Evolutionary conservation across 2,329 filamentous ascomycete genomes (phyloP).

Genomic region (Trichophyton simii): DNA sequence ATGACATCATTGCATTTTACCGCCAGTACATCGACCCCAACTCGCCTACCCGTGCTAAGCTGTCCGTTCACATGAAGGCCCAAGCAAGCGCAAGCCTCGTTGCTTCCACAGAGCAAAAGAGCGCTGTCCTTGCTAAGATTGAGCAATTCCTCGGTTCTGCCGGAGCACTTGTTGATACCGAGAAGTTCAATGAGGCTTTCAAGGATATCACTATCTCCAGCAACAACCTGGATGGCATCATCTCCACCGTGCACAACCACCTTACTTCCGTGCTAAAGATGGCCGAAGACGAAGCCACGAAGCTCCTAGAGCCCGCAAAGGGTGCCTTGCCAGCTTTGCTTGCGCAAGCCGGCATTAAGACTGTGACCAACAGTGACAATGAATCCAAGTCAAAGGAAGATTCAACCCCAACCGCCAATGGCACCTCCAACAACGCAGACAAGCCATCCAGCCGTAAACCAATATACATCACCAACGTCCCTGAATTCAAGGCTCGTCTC

Average conservation of each 20-base stretch:
- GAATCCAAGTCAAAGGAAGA: constrained; percentile 17
- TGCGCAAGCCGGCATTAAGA: constrained; percentile 34
- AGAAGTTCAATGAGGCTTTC: constrained; percentile 34
- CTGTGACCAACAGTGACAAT: constrained; percentile 28
- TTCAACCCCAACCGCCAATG: constrained; percentile 19
- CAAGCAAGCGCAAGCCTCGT: constrained; percentile 45
- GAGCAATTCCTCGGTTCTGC: constrained; percentile 37
- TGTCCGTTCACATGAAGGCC: constrained; percentile 71
- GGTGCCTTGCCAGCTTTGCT: constrained; percentile 39
- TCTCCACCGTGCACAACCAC: constrained; percentile 41
- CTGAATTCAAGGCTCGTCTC: constrained; percentile 66
- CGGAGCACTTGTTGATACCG: constrained; percentile 33
- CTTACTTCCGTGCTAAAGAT: constrained; percentile 39
- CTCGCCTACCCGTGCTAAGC: constrained; percentile 63
- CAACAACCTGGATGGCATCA: constrained; percentile 39
- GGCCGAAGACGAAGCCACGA: constrained; percentile 37
- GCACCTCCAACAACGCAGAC: constrained; percentile 18
- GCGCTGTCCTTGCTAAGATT: constrained; percentile 33
- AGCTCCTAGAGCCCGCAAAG: constrained; percentile 39
- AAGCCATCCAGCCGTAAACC: constrained; percentile 32
- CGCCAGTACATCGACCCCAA: constrained; percentile 59
- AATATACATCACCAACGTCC: constrained; percentile 61
- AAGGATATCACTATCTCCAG: constrained; percentile 34
- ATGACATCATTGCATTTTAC: constrained; percentile 70
- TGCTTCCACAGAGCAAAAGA: constrained; percentile 16